Conservation (phyloP, 805 yeast genomes). For the Kazachstania taianensis region DNA sequence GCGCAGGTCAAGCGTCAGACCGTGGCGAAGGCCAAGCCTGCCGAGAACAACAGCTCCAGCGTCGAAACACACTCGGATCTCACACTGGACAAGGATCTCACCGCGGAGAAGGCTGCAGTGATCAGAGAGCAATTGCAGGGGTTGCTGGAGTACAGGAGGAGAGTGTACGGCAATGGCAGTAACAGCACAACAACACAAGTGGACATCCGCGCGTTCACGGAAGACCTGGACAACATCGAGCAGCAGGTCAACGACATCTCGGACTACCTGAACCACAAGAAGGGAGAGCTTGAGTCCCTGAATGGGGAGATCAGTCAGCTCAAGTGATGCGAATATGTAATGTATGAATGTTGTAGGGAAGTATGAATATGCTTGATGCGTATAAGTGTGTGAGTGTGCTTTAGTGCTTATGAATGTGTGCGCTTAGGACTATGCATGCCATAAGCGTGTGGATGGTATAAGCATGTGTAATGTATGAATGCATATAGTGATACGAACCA, state of each 20-base stretch:
- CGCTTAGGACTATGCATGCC: no score
- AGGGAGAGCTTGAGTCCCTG: constrained; percentile 46
- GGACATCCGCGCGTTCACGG: constrained; percentile 42
- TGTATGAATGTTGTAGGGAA: no score
- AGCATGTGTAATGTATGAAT: no score
- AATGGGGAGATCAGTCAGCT: constrained; percentile 31
- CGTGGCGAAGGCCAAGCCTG: constrained; percentile 5
- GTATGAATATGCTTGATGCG: no score
- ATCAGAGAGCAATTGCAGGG: constrained; percentile 67
- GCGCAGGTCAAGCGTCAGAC: constrained; percentile 30
- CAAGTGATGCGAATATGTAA: background rate
- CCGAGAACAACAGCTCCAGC: constrained; percentile 9
- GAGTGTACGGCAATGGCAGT: constrained; percentile 37
- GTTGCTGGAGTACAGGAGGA: constrained; percentile 66
- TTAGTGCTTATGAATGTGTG: no score
- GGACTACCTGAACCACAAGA: constrained; percentile 53
- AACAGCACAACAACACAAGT: constrained; percentile 16
- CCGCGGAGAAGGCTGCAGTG: constrained; percentile 12
- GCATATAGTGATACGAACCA: no score
- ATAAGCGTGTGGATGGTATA: no score
- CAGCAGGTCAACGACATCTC: constrained; percentile 67
- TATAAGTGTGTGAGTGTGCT: no score
- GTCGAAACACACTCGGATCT: background rate
- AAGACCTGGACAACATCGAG: constrained; percentile 61
- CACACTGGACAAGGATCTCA: constrained; percentile 1